Conservation (phyloP, 176 grass and related monocot genomes). For the Aegilops umbellulata region DNA sequence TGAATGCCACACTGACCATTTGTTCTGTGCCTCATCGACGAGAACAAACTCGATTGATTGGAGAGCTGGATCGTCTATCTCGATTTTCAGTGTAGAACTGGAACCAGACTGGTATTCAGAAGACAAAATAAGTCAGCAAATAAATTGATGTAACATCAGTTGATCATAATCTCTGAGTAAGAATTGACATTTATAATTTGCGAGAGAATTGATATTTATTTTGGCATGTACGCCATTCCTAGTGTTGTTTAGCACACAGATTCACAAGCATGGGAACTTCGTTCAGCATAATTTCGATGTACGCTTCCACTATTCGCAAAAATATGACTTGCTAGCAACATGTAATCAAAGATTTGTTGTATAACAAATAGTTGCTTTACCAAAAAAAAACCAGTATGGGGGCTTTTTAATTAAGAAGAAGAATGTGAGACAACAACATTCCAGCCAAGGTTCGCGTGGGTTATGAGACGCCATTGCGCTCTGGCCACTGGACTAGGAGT, state of each 20-base stretch:
- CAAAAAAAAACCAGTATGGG: too few species aligned
- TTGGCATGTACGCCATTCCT: neutral
- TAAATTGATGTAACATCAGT: neutral
- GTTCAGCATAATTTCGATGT: neutral
- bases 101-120: constrained; percentile 40
- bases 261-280: neutral
- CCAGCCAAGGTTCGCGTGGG: too few species aligned
- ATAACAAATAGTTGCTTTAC: neutral
- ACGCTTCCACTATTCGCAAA: neutral
- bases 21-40: constrained; percentile 49
- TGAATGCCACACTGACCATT: constrained; percentile 47
- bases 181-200: neutral
- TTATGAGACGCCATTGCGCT: too few species aligned
- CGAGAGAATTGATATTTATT: neutral
- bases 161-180: neutral
- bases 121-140: neutral
- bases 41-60: constrained; percentile 66
- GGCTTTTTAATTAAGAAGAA: too few species aligned
- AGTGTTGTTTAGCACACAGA: neutral
- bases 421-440: too few species aligned
- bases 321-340: neutral
- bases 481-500: too few species aligned
- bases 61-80: constrained; percentile 59
- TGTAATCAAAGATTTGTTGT: neutral
- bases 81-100: constrained; percentile 49